phyloP scores from a whole-genome alignment of 352 stramenopile species.

The Phytophthora rubi region DNA sequence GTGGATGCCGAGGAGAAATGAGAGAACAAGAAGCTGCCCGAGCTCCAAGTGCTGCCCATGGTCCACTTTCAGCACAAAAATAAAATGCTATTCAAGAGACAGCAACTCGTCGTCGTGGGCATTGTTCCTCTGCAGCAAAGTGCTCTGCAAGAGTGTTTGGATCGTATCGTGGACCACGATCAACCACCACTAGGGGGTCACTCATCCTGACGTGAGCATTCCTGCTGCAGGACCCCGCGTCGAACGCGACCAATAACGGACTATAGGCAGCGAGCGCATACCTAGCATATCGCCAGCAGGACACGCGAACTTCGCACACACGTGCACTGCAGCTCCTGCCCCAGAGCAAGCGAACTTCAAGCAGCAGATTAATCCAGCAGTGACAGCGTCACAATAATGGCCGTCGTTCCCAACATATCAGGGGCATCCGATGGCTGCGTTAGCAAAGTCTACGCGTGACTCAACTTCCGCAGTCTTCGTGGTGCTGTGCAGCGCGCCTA shows the following conservation, averaged over 20 bases:
- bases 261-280: not conserved
- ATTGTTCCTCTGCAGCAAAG: not conserved
- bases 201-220: not conserved
- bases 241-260: not conserved
- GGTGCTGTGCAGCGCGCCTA: not conserved
- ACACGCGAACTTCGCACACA: not conserved
- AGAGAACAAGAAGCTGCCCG: not conserved
- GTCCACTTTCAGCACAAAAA: not conserved
- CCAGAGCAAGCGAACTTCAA: constrained; percentile 2
- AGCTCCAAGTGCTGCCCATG: constrained; percentile 37
- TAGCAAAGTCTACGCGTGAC: constrained; percentile 5
- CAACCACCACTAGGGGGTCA: not conserved
- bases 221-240: not conserved
- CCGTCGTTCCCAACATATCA: constrained; percentile 25
- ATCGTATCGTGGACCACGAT: no score
- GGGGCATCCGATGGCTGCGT: not conserved
- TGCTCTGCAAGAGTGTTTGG: no score
- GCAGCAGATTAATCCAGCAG: not conserved
- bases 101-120: no score
- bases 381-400: constrained; percentile 18
- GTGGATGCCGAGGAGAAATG: constrained; percentile 4
- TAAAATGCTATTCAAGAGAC: constrained; percentile 1
- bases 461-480: constrained; percentile 10
- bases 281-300: not conserved
- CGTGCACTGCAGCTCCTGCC: not conserved